phyloP scores from a whole-genome alignment of 805 yeast species.

The Saccharomyces cerevisiae region DNA sequence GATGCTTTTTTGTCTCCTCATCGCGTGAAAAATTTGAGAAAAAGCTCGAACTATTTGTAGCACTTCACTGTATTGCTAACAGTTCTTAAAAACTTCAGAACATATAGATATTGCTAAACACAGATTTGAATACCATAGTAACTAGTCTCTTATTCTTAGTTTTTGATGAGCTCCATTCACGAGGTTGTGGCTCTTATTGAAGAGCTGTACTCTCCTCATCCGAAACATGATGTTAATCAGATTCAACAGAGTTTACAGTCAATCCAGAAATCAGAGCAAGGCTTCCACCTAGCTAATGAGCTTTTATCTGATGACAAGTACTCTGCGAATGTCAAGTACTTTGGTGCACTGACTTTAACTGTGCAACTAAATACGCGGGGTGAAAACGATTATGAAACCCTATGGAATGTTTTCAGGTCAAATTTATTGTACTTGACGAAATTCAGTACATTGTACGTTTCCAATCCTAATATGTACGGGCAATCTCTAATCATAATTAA shows the following conservation, averaged over 20 bases:
- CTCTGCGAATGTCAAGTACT: constrained; percentile 26
- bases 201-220: constrained; percentile 23
- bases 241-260: constrained; percentile 26
- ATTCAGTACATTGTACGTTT: constrained; percentile 10
- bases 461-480: constrained; percentile 11
- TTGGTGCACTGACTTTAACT: constrained; percentile 31
- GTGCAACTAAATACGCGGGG: constrained; percentile 24
- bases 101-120: background rate
- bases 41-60: background rate
- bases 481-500: constrained; percentile 19
- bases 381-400: constrained; percentile 7
- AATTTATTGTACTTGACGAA: constrained; percentile 21
- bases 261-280: constrained; percentile 26
- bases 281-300: constrained; percentile 23
- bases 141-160: background rate
- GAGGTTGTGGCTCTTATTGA: constrained; percentile 15
- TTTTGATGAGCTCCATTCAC: background rate
- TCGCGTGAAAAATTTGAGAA: background rate
- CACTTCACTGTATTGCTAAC: background rate
- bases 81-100: background rate
- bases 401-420: constrained; percentile 21
- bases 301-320: constrained; percentile 13
- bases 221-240: constrained; percentile 22
- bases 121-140: background rate
- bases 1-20: background rate